phyloP scores from a whole-genome alignment of 768 basidiomycete genomes.

The Lactarius vividus region DNA sequence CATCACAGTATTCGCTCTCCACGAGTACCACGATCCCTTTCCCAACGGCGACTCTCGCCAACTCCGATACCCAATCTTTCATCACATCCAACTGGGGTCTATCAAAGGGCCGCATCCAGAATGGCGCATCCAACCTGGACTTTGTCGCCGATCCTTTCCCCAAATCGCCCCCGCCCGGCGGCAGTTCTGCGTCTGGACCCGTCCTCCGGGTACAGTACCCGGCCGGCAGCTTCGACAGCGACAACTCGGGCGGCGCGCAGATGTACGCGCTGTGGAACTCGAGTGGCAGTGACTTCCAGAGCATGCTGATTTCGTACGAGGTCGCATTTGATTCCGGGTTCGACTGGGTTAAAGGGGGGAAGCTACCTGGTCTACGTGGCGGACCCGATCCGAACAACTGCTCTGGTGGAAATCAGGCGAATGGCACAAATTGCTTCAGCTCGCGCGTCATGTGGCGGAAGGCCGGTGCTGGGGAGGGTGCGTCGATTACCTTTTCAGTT shows the following conservation, averaged over 20 bases:
- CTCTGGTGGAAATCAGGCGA: conserved; percentile 62
- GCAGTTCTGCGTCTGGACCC: conserved; percentile 34
- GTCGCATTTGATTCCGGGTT: conserved; percentile 65
- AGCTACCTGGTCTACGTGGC: conserved; percentile 74
- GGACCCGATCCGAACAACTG: conserved; percentile 62
- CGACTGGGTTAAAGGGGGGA: conserved; percentile 74
- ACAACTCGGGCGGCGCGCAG: conserved; percentile 58
- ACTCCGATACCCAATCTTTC: conserved; percentile 48
- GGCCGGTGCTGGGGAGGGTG: conserved; percentile 66
- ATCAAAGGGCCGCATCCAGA: conserved; percentile 57
- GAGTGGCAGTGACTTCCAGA: conserved; percentile 53
- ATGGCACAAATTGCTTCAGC: conserved; percentile 70
- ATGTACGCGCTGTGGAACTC: conserved; percentile 68
- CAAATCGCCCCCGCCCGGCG: conserved; percentile 38
- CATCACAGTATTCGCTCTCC: conserved; percentile 51
- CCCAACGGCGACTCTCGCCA: conserved; percentile 57
- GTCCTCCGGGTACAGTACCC: conserved; percentile 65
- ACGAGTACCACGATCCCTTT: conserved; percentile 64
- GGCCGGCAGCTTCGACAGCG: conserved; percentile 54
- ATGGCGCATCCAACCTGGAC: conserved; percentile 50
- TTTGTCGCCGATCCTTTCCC: conserved; percentile 73
- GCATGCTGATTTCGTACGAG: conserved; percentile 74
- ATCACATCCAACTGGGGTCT: conserved; percentile 60
- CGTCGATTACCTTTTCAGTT: conserved; percentile 27
- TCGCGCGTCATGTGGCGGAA: conserved; percentile 75